Conservation (phyloP, 139 green algal species). For the Chlamydomonas applanata region DNA sequence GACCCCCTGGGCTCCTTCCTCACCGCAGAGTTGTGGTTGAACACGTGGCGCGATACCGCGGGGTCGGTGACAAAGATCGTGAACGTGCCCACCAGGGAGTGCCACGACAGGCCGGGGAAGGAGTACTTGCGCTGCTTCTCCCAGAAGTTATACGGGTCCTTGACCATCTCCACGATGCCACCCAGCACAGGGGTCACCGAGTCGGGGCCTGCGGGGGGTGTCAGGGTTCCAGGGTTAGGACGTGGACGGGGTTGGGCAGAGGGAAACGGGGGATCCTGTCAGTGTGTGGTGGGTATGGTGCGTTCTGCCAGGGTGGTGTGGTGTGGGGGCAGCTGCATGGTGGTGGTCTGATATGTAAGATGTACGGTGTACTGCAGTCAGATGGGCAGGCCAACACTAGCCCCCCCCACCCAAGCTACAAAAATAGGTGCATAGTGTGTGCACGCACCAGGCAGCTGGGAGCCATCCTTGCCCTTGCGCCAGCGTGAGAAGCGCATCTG, state of each 20-base stretch:
- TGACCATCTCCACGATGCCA: slow-evolving; percentile 78
- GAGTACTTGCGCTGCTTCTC: slow-evolving; percentile 52
- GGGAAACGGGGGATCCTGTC: not conserved
- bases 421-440: not conserved
- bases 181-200: slow-evolving; percentile 68
- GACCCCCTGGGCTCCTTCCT: too few species aligned
- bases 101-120: slow-evolving; percentile 69
- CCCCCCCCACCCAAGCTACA: not conserved
- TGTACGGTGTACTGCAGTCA: too few species aligned
- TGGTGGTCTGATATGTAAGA: too few species aligned
- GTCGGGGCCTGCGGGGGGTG: slow-evolving; percentile 38
- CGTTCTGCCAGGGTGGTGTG: not conserved
- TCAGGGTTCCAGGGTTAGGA: not conserved
- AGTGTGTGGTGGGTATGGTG: not conserved
- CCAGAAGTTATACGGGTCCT: slow-evolving; percentile 70
- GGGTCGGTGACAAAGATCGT: slow-evolving; percentile 81
- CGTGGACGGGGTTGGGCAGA: not conserved
- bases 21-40: slow-evolving; percentile 55
- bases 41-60: slow-evolving; percentile 61
- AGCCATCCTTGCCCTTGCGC: slow-evolving; percentile 11
- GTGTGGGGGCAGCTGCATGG: not conserved
- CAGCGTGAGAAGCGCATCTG: slow-evolving; percentile 52
- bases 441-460: slow-evolving; percentile 11
- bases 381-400: not conserved
- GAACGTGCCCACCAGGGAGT: slow-evolving; percentile 71